Evolutionary conservation across 768 basidiomycete genomes (phyloP).

Genomic region (Imleria badia): DNA sequence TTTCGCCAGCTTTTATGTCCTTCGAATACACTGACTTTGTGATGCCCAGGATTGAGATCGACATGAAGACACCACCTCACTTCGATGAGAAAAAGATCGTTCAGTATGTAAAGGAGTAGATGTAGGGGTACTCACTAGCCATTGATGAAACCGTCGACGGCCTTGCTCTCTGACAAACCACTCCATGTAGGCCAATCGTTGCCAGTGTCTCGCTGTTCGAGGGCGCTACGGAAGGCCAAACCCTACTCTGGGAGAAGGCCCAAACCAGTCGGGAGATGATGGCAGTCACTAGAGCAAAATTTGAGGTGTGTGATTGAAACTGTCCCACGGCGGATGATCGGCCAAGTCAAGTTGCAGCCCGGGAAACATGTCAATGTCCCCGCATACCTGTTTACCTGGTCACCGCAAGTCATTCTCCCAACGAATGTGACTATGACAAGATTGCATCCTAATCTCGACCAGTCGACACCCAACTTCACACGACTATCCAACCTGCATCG

Average conservation of each 20-base stretch:
- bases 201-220: neutral
- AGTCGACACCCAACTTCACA: too few relatives aligned
- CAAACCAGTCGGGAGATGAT: slow-evolving; percentile 4
- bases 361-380: too few relatives aligned
- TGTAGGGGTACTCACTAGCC: neutral
- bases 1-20: slow-evolving; percentile 1
- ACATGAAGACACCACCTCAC: slow-evolving; percentile 7
- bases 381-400: too few relatives aligned
- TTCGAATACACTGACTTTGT: slow-evolving; percentile 1
- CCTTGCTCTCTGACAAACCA: neutral
- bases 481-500: too few relatives aligned
- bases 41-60: neutral
- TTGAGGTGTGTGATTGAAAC: neutral
- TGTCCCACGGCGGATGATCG: slow-evolving; percentile 1
- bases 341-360: too few relatives aligned
- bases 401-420: too few relatives aligned
- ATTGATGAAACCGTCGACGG: slow-evolving; percentile 1
- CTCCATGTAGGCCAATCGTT: neutral
- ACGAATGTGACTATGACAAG: too few relatives aligned
- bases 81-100: neutral
- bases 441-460: too few relatives aligned
- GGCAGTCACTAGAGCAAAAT: slow-evolving; percentile 2
- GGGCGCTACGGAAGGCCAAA: slow-evolving; percentile 1
- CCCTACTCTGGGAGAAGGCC: slow-evolving; percentile 1
- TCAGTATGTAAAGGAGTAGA: neutral